phyloP scores from a whole-genome alignment of 78 protist genomes.

The Pigoraptor vietnamica region DNA sequence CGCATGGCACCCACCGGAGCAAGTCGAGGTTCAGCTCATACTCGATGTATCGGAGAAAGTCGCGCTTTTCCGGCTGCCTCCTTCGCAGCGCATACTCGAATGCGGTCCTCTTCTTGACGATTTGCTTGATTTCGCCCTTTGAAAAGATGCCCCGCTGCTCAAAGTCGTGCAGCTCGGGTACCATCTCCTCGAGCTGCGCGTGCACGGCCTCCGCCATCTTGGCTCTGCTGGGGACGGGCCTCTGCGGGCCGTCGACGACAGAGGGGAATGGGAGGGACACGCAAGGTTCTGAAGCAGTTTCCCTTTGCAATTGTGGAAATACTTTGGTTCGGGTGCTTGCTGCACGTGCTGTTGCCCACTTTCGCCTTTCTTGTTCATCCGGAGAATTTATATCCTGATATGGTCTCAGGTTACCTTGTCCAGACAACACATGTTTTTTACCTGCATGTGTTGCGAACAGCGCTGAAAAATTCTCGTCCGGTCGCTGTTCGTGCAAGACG shows the following conservation, averaged over 20 bases:
- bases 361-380: too few species aligned
- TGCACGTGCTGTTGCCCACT: too few species aligned
- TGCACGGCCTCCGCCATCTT: slow-evolving; percentile 51
- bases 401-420: too few species aligned
- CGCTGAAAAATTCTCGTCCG: too few species aligned
- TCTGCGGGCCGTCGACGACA: background rate
- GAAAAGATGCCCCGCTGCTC: slow-evolving; percentile 13
- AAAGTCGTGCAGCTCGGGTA: slow-evolving; percentile 38
- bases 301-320: too few species aligned
- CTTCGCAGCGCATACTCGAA: slow-evolving; percentile 23
- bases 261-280: background rate
- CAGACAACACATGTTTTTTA: too few species aligned
- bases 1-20: background rate
- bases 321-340: too few species aligned
- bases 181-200: slow-evolving; percentile 36
- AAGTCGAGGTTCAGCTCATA: slow-evolving; percentile 19
- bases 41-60: slow-evolving; percentile 13
- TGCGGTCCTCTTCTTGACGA: slow-evolving; percentile 24
- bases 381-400: too few species aligned
- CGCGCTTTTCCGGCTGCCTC: background rate
- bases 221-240: background rate
- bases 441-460: too few species aligned
- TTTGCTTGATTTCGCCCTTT: background rate
- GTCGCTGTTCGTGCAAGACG: too few species aligned
- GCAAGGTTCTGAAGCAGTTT: too few species aligned